Percentiles rank a stretch among this genome's conserved stretches.
Evolutionary conservation across 1,284 basidiomycete genomes (phyloP).

Genomic region (Melanopsichium pennsylvanicum): DNA sequence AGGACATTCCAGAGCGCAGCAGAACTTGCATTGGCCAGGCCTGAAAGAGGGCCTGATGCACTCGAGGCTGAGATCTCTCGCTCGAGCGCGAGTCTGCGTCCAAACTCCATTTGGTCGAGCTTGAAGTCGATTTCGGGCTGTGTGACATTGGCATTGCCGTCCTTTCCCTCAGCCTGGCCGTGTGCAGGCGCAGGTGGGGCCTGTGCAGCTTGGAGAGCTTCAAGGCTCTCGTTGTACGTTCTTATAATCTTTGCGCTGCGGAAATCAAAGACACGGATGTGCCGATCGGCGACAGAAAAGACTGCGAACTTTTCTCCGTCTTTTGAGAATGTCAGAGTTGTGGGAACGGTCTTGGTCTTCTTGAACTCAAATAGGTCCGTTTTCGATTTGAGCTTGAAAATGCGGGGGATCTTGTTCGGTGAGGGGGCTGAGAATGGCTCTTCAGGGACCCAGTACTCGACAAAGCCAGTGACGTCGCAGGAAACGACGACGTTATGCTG

Average conservation of each 20-base stretch:
- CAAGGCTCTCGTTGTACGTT: constrained; percentile 92
- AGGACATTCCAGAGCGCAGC: constrained; percentile 71
- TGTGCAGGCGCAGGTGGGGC: constrained; percentile 10
- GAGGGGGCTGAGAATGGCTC: constrained; percentile 76
- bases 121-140: constrained; percentile 71
- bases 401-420: constrained; percentile 66
- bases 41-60: constrained; percentile 69
- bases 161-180: too few relatives aligned
- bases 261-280: constrained; percentile 92
- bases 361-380: constrained; percentile 99
- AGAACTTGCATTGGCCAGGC: constrained; percentile 44
- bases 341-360: constrained; percentile 92
- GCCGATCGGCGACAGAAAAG: constrained; percentile 88
- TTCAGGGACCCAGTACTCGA: constrained; percentile 97
- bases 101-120: constrained; percentile 99
- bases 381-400: constrained; percentile 89
- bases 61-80: constrained; percentile 82
- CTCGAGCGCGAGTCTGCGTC: constrained; percentile 89
- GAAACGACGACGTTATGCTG: constrained; percentile 90
- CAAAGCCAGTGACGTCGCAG: constrained; percentile 90
- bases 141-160: neutral
- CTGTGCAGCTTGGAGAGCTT: constrained; percentile 76
- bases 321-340: constrained; percentile 88
- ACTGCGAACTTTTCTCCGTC: constrained; percentile 87
- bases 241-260: constrained; percentile 86